Percentiles rank a stretch among this genome's conserved stretches.
Evolutionary conservation across 805 yeast genomes (phyloP).

Genomic region (Cyberlindnera amylophila): DNA sequence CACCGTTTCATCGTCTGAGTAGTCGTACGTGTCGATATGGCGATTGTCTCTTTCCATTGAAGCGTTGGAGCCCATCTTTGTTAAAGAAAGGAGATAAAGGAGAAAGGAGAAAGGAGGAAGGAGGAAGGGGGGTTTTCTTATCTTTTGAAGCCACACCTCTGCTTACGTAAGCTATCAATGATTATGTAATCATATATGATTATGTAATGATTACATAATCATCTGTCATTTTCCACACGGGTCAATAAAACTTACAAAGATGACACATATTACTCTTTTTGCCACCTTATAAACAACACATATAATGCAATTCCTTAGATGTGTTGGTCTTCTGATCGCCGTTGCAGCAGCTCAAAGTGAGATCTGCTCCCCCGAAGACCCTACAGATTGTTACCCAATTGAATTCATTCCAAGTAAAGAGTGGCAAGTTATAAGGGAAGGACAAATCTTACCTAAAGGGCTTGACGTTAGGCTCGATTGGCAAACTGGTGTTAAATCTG

Average conservation of each 20-base stretch:
- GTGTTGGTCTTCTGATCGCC: constrained; percentile 2
- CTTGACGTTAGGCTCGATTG: constrained; percentile 63
- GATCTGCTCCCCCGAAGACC: constrained; percentile 42
- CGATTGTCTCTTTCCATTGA: constrained; percentile 3
- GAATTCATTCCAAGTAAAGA: constrained; percentile 58
- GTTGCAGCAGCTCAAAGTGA: constrained; percentile 7
- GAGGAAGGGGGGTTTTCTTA: too few relatives aligned
- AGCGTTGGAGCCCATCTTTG: constrained; percentile 15
- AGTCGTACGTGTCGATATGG: constrained; percentile 8
- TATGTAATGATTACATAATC: too few relatives aligned
- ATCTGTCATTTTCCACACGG: too few relatives aligned
- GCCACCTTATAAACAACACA: too few relatives aligned
- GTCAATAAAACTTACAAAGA: too few relatives aligned
- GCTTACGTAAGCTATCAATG: too few relatives aligned
- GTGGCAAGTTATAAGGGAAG: constrained; percentile 68
- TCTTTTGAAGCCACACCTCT: too few relatives aligned
- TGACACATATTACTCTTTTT: too few relatives aligned
- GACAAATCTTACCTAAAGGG: constrained; percentile 80
- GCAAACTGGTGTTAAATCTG: constrained; percentile 68
- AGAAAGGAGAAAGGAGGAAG: too few relatives aligned
- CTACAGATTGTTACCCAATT: constrained; percentile 57
- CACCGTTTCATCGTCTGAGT: constrained; percentile 7
- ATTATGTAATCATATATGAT: too few relatives aligned
- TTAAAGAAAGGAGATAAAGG: too few relatives aligned
- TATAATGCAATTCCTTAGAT: too few relatives aligned